A percentile compares a stretch with the other conserved stretches of the same genome.
Evolutionary conservation across 1,284 basidiomycete species (phyloP).

Genomic region (Violaceomyces palustris): DNA sequence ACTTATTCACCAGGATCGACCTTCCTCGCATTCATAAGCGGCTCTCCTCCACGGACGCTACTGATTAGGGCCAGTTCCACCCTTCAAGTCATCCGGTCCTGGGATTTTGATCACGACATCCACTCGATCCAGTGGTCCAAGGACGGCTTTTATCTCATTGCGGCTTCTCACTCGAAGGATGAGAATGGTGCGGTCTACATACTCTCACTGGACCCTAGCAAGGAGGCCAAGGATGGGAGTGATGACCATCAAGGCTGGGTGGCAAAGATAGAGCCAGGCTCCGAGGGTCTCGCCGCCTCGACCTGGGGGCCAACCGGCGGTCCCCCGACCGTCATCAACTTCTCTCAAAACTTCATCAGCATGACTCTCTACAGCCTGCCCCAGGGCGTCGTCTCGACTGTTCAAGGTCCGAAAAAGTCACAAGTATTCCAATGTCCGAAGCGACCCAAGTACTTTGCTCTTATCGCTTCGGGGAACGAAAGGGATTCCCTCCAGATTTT

Average conservation of each 20-base stretch:
- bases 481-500: conserved; percentile 18
- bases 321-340: conserved; percentile 25
- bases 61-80: conserved; percentile 38
- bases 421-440: conserved; percentile 10
- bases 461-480: conserved; percentile 19
- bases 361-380: conserved; percentile 25
- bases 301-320: conserved; percentile 32
- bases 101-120: conserved; percentile 30
- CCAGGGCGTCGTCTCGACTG: conserved; percentile 27
- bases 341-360: conserved; percentile 27
- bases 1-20: conserved; percentile 46
- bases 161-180: conserved; percentile 10
- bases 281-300: conserved; percentile 30
- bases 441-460: conserved; percentile 18
- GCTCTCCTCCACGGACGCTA: conserved; percentile 14
- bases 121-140: conserved; percentile 34
- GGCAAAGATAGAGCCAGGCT: conserved; percentile 32
- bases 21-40: conserved; percentile 38
- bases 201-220: conserved; percentile 40
- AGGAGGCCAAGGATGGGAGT: conserved; percentile 35
- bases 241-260: conserved; percentile 43
- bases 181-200: conserved; percentile 35
- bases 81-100: conserved; percentile 39
- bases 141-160: conserved; percentile 38
- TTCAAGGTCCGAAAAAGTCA: conserved; percentile 28